Conservation (phyloP, 148 eudicot genomes). For the Fallopia convolvulus region DNA sequence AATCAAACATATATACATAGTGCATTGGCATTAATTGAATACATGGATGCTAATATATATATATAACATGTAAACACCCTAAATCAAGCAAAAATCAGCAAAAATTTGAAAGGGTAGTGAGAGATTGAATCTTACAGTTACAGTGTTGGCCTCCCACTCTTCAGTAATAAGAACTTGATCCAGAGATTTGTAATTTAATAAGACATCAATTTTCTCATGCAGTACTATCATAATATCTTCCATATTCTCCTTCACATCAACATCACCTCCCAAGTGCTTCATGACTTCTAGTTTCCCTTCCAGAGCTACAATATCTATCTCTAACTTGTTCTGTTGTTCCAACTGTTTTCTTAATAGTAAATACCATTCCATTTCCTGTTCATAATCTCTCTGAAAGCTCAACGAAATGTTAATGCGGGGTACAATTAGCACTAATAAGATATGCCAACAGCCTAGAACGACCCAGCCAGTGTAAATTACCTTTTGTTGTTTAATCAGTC, state of each 20-base stretch:
- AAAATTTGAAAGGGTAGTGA: no score
- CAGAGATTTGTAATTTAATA: conserved; percentile 39
- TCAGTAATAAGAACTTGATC: conserved; percentile 42
- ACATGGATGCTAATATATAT: no score
- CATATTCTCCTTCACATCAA: conserved; percentile 46
- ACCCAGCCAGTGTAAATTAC: conserved; percentile 20
- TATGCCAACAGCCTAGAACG: background rate
- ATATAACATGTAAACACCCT: no score
- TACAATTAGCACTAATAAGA: background rate
- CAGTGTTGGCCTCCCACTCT: conserved; percentile 77
- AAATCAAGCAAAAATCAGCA: no score
- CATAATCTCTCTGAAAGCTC: conserved; percentile 64
- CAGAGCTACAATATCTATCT: conserved; percentile 71
- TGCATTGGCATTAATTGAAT: no score
- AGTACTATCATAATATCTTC: conserved; percentile 57
- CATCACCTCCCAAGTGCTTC: conserved; percentile 73
- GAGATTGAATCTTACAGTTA: no score
- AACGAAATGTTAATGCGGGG: background rate
- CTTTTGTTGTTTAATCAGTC: conserved; percentile 82
- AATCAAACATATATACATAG: no score
- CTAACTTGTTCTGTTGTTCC: conserved; percentile 65
- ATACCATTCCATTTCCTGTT: conserved; percentile 57
- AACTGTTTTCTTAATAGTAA: conserved; percentile 57
- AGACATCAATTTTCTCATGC: conserved; percentile 40
- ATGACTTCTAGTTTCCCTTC: conserved; percentile 75